phyloP scores from a whole-genome alignment of 2,329 filamentous ascomycete genomes.

The Akanthomyces uredinophilus region DNA sequence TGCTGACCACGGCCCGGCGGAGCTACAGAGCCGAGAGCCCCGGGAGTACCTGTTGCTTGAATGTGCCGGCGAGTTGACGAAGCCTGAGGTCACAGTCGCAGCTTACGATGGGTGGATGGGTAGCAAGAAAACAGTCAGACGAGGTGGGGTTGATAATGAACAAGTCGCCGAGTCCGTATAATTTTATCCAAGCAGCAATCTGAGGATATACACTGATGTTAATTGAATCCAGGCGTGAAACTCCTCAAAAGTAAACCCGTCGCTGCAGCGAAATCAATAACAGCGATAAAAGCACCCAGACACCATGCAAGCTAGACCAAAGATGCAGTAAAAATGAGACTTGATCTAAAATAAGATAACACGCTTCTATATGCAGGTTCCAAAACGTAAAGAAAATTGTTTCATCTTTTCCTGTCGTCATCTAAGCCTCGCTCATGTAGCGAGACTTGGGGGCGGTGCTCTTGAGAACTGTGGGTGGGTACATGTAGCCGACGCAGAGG shows the following conservation, averaged over 20 bases:
- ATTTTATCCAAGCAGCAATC: not conserved
- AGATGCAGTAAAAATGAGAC: not conserved
- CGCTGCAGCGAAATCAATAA: not conserved
- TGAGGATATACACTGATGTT: not conserved
- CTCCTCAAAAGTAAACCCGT: not conserved
- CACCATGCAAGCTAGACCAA: not conserved
- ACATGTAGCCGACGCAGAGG: slow-evolving; percentile 15
- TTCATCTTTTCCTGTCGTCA: not conserved
- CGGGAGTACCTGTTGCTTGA: too few species aligned
- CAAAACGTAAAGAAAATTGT: not conserved
- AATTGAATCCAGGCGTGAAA: not conserved
- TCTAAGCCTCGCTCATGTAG: slow-evolving; percentile 6
- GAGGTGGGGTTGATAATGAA: not conserved
- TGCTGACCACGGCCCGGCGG: not conserved
- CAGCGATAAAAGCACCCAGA: not conserved
- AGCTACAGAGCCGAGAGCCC: not conserved
- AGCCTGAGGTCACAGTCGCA: not conserved
- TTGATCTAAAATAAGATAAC: not conserved
- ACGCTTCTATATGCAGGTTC: not conserved
- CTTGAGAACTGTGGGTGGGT: slow-evolving; percentile 10
- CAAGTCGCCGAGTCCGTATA: not conserved
- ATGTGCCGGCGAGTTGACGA: too few species aligned
- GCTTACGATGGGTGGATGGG: not conserved
- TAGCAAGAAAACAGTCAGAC: not conserved
- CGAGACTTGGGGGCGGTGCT: slow-evolving; percentile 1